These are phyloP conservation scores for Globisporangium mamillatum DNA, from an alignment of 352 stramenopile genomes.

Conservation along the genomic window DNA sequence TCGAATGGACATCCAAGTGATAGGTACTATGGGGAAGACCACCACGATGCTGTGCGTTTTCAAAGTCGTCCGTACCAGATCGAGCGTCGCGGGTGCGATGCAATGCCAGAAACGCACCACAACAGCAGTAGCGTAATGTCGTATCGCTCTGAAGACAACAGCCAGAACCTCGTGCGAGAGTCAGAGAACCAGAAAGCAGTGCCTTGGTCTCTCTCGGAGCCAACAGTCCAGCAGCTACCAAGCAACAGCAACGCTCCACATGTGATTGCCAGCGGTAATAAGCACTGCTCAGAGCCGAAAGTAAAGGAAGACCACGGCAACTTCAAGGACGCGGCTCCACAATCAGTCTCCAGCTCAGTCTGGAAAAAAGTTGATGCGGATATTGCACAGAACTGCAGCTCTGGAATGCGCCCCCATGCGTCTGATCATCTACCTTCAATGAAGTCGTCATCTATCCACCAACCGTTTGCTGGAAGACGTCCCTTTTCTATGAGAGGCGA, in stretches of 20 bases:
- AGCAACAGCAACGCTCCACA: not conserved
- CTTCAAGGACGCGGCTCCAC: not conserved
- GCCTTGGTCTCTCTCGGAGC: not conserved
- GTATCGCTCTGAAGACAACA: not conserved
- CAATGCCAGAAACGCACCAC: not conserved
- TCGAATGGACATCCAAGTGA: not conserved
- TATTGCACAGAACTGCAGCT: not conserved
- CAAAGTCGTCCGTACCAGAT: not conserved
- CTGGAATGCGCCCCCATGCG: not conserved
- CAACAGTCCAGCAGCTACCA: not conserved
- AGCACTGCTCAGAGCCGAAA: not conserved
- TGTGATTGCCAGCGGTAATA: not conserved
- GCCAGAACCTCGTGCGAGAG: not conserved
- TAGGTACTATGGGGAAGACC: not conserved
- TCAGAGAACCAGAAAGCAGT: not conserved
- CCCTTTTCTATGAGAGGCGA: not conserved
- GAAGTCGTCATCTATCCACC: not conserved
- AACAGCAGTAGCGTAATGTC: too few relatives aligned
- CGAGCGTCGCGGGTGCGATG: not conserved
- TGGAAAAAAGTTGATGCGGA: conserved; percentile 6
- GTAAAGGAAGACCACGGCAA: not conserved
- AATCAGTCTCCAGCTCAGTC: not conserved
- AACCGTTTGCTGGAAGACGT: not conserved
- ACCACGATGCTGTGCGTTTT: not conserved
- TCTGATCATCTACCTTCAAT: not conserved